Conservation (phyloP, 768 basidiomycete species). For the Tylopilus intermedius region DNA sequence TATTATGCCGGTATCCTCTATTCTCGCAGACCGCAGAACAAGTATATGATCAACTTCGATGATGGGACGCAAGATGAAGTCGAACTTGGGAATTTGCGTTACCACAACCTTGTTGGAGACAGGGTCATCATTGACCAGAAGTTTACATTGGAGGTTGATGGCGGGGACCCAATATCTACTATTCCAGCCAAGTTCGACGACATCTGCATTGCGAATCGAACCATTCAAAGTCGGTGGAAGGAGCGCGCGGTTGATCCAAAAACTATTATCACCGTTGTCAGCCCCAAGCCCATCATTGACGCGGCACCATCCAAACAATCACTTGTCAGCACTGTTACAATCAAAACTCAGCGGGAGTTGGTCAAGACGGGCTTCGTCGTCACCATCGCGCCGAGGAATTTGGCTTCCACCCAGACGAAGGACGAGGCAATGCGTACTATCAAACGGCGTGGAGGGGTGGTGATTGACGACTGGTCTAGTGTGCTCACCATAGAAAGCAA, state of each 20-base stretch:
- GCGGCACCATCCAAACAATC: constrained; percentile 50
- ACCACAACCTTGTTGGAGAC: constrained; percentile 52
- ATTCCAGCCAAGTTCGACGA: constrained; percentile 32
- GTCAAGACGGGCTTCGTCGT: constrained; percentile 55
- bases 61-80: constrained; percentile 50
- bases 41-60: constrained; percentile 60
- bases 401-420: constrained; percentile 37
- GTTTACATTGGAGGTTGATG: constrained; percentile 39
- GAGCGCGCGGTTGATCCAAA: constrained; percentile 44
- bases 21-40: constrained; percentile 25
- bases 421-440: constrained; percentile 41
- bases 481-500: constrained; percentile 55
- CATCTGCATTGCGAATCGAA: constrained; percentile 48
- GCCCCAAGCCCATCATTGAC: constrained; percentile 31
- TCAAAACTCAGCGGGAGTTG: constrained; percentile 35
- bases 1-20: constrained; percentile 61
- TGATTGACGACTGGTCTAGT: constrained; percentile 59
- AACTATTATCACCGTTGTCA: constrained; percentile 39
- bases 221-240: constrained; percentile 48
- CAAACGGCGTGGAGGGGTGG: constrained; percentile 46
- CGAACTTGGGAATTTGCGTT: constrained; percentile 49
- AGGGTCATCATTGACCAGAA: constrained; percentile 50
- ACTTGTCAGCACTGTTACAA: constrained; percentile 33
- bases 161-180: constrained; percentile 26
- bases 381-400: constrained; percentile 41